Evolutionary conservation across 2,329 filamentous ascomycete genomes (phyloP), one percentile per base, ranked within the genome.

Genomic region (Colletotrichum australisinense): DNA sequence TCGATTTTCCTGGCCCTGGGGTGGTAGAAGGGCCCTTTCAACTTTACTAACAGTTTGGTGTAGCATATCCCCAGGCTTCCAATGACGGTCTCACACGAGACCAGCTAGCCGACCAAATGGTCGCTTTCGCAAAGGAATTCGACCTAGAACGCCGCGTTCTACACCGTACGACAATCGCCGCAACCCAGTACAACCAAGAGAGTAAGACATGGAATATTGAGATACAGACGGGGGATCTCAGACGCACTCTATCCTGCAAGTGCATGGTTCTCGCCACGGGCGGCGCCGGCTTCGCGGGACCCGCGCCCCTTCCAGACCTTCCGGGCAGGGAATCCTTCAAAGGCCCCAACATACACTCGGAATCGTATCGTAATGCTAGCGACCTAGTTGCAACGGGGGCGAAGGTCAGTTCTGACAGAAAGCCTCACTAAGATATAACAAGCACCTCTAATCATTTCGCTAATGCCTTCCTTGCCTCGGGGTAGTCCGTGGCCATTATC

Each of bases 401-500:
- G 28, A 78, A 79, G 75, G 77, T 78, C 19, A 55, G 69, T 53
- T 5, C 1, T 5, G 30, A 30, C 16, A 42, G 8, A 1, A 12
- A 30, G 6, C 1, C 2, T 2, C 16, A 1, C 9, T 2, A 7
- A 12, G 7, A 4, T 4, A 5, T 3, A 4, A 4, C 9, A n/a
- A 35, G 3, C 3, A 16, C 5, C 19, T 5, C 4, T n/a, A 2
- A 19, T 5, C 11, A 6, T 12, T 6, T 3, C 16, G 26, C 62
- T 74, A 38, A 67, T 22, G 38, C 24, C 7, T 24, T 2, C 5
- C 0, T 11, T 6, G 8, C 2, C 2, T 4, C 8, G 19, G 4
- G 1, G 19, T 30, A 75, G 79, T 78, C 80, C 1, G 81, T 80
- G 12, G 57, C 80, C 12, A 75, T 84, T 8, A 77, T 84, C 38